Conservation (phyloP, 345 rosid genomes). For the Salix udensis region DNA sequence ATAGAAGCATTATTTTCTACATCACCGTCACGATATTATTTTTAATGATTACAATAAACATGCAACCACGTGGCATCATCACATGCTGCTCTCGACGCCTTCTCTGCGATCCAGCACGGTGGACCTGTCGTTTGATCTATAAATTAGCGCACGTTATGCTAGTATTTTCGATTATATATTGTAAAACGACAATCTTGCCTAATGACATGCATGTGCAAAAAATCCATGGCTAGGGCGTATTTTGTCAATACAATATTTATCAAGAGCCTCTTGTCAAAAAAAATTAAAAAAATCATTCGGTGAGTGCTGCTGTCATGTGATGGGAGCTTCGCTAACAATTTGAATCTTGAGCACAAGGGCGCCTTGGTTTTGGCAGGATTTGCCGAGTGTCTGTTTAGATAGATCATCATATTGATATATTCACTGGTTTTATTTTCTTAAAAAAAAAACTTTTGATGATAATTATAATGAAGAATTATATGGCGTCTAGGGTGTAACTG, state of each 20-base stretch:
- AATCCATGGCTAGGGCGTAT: neutral
- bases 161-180: neutral
- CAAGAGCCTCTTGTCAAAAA: neutral
- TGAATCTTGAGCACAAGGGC: neutral
- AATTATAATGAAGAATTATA: too few relatives aligned
- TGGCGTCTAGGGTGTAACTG: too few relatives aligned
- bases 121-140: neutral
- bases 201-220: neutral
- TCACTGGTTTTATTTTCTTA: too few relatives aligned
- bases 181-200: neutral
- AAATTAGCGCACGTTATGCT: neutral
- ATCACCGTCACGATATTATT: constrained; percentile 3
- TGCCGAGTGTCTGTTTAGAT: too few relatives aligned
- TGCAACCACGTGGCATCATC: constrained; percentile 30
- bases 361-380: too few relatives aligned
- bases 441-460: too few relatives aligned
- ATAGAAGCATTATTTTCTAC: neutral
- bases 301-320: neutral
- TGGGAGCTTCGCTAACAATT: neutral
- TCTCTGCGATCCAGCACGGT: constrained; percentile 10
- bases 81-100: constrained; percentile 17
- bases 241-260: neutral
- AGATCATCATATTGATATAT: too few relatives aligned
- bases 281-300: neutral
- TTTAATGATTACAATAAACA: neutral